Percentiles rank a stretch among this genome's conserved stretches.
phyloP scores from a whole-genome alignment of 2,329 filamentous ascomycete genomes.

The Fusarium nisikadoi region DNA sequence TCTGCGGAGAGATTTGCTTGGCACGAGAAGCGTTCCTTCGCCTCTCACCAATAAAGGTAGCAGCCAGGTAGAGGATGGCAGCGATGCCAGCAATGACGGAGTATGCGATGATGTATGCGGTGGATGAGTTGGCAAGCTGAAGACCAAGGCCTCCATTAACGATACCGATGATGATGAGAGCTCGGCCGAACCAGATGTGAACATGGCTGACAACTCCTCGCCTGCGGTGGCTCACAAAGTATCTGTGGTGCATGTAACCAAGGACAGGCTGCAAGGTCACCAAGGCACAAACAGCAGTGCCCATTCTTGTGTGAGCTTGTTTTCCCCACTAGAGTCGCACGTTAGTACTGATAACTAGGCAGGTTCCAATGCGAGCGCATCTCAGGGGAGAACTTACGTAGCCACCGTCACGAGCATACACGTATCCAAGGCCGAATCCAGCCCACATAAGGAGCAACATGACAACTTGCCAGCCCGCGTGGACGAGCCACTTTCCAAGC shows the following conservation, averaged over 20 bases:
- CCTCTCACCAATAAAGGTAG: constrained; percentile 33
- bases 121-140: constrained; percentile 55
- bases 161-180: constrained; percentile 67
- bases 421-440: constrained; percentile 68
- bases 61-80: constrained; percentile 56
- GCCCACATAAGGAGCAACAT: constrained; percentile 68
- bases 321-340: constrained; percentile 58
- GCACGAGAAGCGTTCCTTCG: constrained; percentile 20
- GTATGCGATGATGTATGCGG: constrained; percentile 63
- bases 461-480: constrained; percentile 65
- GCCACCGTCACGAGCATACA: constrained; percentile 54
- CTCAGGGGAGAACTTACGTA: constrained; percentile 53
- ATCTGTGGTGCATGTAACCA: constrained; percentile 66
- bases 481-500: constrained; percentile 66
- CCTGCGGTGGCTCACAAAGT: constrained; percentile 59
- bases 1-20: constrained; percentile 41
- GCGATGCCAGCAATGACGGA: constrained; percentile 64
- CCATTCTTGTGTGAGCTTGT: constrained; percentile 65
- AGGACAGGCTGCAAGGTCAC: constrained; percentile 68
- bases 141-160: constrained; percentile 73
- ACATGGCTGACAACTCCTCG: constrained; percentile 64
- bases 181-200: constrained; percentile 72
- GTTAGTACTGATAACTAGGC: constrained; percentile 29
- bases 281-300: constrained; percentile 64
- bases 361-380: constrained; percentile 1